phyloP scores from a whole-genome alignment of 441 rosid species.

The Populus hybrid region DNA sequence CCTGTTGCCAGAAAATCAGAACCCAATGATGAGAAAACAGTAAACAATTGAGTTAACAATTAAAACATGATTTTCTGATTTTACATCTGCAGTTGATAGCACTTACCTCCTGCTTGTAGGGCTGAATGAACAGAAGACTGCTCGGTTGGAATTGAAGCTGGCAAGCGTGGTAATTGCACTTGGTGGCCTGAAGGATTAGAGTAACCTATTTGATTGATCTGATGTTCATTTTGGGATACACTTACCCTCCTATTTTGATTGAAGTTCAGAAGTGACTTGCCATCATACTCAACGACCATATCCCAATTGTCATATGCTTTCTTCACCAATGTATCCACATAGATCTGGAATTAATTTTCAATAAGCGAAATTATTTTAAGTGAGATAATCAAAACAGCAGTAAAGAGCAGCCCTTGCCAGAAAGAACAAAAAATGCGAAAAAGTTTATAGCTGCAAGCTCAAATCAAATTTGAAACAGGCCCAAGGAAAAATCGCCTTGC shows the following conservation, averaged over 20 bases:
- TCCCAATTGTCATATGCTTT: conserved; percentile 97
- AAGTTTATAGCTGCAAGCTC: not conserved
- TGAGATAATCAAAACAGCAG: not conserved
- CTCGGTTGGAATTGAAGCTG: conserved; percentile 52
- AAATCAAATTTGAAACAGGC: not conserved
- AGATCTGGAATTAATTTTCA: conserved; percentile 50
- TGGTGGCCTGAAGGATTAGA: conserved; percentile 52
- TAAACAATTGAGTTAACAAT: not conserved
- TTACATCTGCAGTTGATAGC: not conserved
- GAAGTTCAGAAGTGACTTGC: conserved; percentile 67
- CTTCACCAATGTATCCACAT: conserved; percentile 85
- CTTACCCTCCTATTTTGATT: conserved; percentile 60
- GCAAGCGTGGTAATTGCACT: conserved; percentile 48
- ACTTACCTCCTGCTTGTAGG: conserved; percentile 63
- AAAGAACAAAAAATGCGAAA: not conserved
- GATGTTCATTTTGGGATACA: conserved; percentile 50
- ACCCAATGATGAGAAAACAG: not conserved
- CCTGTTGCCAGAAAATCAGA: conserved; percentile 38
- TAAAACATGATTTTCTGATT: not conserved
- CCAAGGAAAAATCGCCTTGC: not conserved
- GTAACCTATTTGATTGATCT: conserved; percentile 42
- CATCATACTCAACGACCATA: conserved; percentile 88
- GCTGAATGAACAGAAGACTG: conserved; percentile 50
- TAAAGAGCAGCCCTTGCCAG: not conserved
- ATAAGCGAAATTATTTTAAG: not conserved